These are phyloP conservation scores for Coniophora puteana DNA, from an alignment of 1,284 basidiomycete species.

Conservation along the genomic window DNA sequence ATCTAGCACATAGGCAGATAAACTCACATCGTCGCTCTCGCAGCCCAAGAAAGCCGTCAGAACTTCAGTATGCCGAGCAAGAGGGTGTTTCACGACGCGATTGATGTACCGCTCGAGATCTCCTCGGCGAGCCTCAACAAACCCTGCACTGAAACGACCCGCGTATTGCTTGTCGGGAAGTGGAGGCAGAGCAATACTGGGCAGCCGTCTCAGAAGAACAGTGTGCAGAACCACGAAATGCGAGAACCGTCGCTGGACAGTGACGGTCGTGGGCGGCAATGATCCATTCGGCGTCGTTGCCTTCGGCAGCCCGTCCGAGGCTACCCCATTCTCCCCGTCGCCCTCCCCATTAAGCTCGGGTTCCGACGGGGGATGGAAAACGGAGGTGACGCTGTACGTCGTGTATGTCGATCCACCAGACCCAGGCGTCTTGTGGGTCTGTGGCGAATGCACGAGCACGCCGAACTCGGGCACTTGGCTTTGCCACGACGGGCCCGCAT, in stretches of 20 bases:
- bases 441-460: conserved; percentile 76
- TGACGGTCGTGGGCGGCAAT: conserved; percentile 46
- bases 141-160: conserved; percentile 74
- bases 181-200: conserved; percentile 75
- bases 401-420: conserved; percentile 75
- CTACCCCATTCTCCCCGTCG: too few species aligned
- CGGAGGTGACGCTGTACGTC: conserved; percentile 72
- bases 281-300: conserved; percentile 19
- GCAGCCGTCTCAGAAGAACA: conserved; percentile 59
- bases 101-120: conserved; percentile 78
- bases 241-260: conserved; percentile 78
- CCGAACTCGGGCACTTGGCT: conserved; percentile 67
- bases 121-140: conserved; percentile 77
- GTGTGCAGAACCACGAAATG: conserved; percentile 80
- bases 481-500: conserved; percentile 73
- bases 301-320: too few species aligned
- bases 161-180: conserved; percentile 83
- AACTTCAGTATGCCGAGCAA: conserved; percentile 75
- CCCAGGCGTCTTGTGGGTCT: conserved; percentile 62
- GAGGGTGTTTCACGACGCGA: conserved; percentile 71
- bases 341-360: conserved; percentile 10
- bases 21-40: conserved; percentile 66
- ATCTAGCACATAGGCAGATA: too few species aligned
- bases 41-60: conserved; percentile 79
- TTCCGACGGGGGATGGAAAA: conserved; percentile 43